Evolutionary conservation across 768 basidiomycete genomes (phyloP).

Genomic region (Rhodotorula taiwanensis): DNA sequence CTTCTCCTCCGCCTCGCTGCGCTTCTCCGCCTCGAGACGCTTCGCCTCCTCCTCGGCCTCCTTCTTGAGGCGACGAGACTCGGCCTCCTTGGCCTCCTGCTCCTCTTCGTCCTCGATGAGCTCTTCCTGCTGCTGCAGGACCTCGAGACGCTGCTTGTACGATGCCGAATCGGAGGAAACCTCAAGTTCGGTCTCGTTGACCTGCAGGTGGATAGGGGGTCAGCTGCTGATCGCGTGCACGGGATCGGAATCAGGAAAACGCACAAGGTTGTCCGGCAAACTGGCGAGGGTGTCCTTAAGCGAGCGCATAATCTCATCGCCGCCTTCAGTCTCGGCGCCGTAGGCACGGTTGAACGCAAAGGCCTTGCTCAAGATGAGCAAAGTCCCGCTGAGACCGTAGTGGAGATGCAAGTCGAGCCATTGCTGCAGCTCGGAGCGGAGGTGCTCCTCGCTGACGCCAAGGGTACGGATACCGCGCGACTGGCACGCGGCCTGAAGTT

Average conservation of each 20-base stretch:
- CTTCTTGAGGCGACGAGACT: slow-evolving; percentile 75
- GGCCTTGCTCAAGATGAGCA: slow-evolving; percentile 86
- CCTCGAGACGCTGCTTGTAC: slow-evolving; percentile 97
- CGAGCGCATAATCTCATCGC: slow-evolving; percentile 73
- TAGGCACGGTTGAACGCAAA: slow-evolving; percentile 78
- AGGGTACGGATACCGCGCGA: slow-evolving; percentile 85
- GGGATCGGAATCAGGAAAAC: slow-evolving; percentile 48
- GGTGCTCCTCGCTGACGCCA: slow-evolving; percentile 68
- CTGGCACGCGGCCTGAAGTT: slow-evolving; percentile 87
- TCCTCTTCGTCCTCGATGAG: slow-evolving; percentile 99
- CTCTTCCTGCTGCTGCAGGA: slow-evolving; percentile 95
- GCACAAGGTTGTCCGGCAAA: slow-evolving; percentile 10
- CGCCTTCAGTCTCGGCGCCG: slow-evolving; percentile 54
- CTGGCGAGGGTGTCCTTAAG: slow-evolving; percentile 73
- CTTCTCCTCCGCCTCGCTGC: slow-evolving; percentile 18
- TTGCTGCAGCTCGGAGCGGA: slow-evolving; percentile 79
- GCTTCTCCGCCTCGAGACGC: slow-evolving; percentile 52
- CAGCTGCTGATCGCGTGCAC: slow-evolving; percentile 63
- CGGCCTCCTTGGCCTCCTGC: slow-evolving; percentile 83
- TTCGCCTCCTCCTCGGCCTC: slow-evolving; percentile 63
- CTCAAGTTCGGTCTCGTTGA: slow-evolving; percentile 94
- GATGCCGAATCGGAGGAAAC: slow-evolving; percentile 88
- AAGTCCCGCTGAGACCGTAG: slow-evolving; percentile 79
- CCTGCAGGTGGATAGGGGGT: slow-evolving; percentile 49
- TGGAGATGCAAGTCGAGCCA: slow-evolving; percentile 92